Evolutionary conservation across 2,329 filamentous ascomycete species (phyloP).

Genomic region (Beauveria sp.): DNA sequence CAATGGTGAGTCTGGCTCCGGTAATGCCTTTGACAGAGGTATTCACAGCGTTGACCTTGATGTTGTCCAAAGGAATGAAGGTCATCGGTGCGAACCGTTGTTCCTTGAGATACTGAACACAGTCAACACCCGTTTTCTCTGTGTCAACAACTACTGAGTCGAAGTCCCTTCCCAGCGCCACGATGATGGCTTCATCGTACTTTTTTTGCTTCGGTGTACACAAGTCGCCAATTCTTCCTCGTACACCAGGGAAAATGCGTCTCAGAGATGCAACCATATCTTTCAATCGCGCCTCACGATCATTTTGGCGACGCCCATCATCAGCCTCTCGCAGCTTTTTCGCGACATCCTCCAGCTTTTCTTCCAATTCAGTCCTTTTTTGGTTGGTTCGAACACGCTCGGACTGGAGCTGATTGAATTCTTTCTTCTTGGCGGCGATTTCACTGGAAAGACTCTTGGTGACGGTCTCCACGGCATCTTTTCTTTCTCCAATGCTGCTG

Average conservation of each 20-base stretch:
- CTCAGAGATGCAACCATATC: conserved; percentile 83
- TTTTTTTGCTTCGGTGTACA: conserved; percentile 98
- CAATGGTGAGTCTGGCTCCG: conserved; percentile 81
- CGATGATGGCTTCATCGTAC: conserved; percentile 86
- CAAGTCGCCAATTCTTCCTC: conserved; percentile 81
- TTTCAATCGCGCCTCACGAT: conserved; percentile 69
- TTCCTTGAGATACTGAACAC: conserved; percentile 88
- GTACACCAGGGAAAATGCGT: conserved; percentile 84
- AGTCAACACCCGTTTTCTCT: conserved; percentile 88
- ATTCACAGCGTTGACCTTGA: conserved; percentile 88
- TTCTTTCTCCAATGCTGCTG: conserved; percentile 60
- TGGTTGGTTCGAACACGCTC: conserved; percentile 76
- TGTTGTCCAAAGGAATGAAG: conserved; percentile 94
- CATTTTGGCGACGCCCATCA: conserved; percentile 76
- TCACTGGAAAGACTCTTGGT: conserved; percentile 65
- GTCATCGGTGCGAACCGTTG: conserved; percentile 82
- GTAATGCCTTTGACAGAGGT: conserved; percentile 84
- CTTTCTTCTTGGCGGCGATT: conserved; percentile 84
- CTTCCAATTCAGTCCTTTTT: conserved; percentile 79
- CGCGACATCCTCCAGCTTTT: conserved; percentile 77
- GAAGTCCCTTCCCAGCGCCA: conserved; percentile 85
- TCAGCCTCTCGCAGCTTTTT: conserved; percentile 79
- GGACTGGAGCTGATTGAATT: conserved; percentile 77
- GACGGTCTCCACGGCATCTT: conserved; percentile 50
- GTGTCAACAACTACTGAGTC: conserved; percentile 93